Base-by-base conservation (phyloP, 805 yeast species). In the Cyberlindnera veronae region DNA sequence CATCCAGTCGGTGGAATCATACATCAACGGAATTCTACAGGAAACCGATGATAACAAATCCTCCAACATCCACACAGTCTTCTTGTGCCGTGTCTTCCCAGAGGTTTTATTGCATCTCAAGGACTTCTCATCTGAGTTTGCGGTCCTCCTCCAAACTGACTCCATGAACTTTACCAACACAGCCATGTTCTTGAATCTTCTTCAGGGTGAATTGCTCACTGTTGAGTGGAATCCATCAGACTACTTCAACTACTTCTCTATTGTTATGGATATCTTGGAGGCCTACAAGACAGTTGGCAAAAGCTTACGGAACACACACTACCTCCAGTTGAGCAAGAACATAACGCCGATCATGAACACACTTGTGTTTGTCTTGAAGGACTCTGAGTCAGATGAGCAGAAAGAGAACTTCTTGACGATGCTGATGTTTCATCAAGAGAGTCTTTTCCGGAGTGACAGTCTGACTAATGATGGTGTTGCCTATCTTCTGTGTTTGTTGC, bases 391-490 rank as follows among this genome's bases (percentile, higher is more conserved):
- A 2, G 39, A 29, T 4, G 57, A 44, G n/a, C 55, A 49, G 54
- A 55, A 29, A 38, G 58, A 18, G 50, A 66, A 60, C 36, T 54
- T 61, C 32, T 36, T 62, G 11, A 58, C 58, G 18, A 41, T 50
- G 16, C 29, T 63, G 8, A 46, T 63, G 42, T 61, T 61, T 27
- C 60, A 58, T 20, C 68, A 64, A 35, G 57, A 55, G 21, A 38
- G 51, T n/a, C 44, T 57, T 6, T 60, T 64, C 41, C 43, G 45
- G 5, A 44, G 33, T 11, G 68, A 59, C 2, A 52, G 60, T 3
- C 45, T 75, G 15, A 57, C 60, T 14, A 60, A 56, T 40, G 60
- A 61, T n/a, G 60, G 58, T 21, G 42, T 67, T 13, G 55, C 66
- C 0, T 59, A 61, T 30, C 43, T 72, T 13, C 50, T 70, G 12